phyloP scores from a whole-genome alignment of 345 rosid genomes.

The Ricinus communis region DNA sequence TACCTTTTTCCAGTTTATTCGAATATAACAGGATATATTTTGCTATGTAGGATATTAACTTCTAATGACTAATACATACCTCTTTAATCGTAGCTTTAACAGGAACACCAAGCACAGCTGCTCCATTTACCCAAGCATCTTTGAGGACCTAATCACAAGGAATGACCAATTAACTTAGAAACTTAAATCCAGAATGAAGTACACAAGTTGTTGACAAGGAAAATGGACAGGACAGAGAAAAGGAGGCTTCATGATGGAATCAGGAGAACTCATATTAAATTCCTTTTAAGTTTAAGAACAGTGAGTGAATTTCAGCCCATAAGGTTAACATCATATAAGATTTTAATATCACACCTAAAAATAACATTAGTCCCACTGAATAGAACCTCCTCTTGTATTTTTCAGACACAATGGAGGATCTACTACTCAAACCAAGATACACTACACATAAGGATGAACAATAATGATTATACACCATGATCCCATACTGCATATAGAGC shows the following conservation, averaged over 20 bases:
- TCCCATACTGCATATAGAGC: neutral
- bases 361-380: neutral
- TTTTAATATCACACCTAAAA: neutral
- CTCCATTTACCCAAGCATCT: constrained; percentile 74
- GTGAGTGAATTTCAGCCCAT: neutral
- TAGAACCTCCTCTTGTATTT: neutral
- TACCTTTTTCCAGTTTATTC: neutral
- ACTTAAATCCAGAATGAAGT: neutral
- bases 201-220: neutral
- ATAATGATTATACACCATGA: neutral
- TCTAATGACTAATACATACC: constrained; percentile 36
- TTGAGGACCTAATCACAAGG: constrained; percentile 59
- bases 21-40: neutral
- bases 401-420: neutral
- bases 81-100: constrained; percentile 96
- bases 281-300: neutral
- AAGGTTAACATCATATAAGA: neutral
- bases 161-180: constrained; percentile 3
- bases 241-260: neutral
- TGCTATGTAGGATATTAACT: neutral
- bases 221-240: neutral
- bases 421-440: neutral
- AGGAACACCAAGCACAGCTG: constrained; percentile 96
- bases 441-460: neutral
- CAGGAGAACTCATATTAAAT: neutral